Percentiles rank a stretch among this genome's conserved stretches.
These are phyloP conservation scores for Cucurbita pepo DNA, from an alignment of 306 rosid genomes.

Conservation along the genomic window DNA sequence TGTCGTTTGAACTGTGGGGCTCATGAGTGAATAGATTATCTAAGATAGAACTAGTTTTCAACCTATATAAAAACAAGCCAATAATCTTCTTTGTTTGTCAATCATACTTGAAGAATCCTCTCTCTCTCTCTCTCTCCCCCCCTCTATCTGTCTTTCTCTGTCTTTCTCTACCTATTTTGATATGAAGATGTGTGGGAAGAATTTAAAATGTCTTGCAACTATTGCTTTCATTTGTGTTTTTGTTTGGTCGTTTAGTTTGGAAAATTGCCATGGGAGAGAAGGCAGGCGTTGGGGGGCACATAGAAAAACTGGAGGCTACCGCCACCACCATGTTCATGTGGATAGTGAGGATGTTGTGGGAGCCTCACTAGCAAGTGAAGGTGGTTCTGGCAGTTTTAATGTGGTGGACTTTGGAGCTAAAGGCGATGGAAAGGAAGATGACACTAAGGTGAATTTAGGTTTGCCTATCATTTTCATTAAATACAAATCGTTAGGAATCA, in stretches of 20 bases:
- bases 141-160: background rate
- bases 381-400: constrained; percentile 29
- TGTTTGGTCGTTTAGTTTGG: constrained; percentile 59
- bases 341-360: constrained; percentile 17
- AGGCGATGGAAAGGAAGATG: constrained; percentile 72
- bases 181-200: constrained; percentile 39
- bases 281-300: constrained; percentile 81
- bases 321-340: constrained; percentile 8
- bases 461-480: background rate
- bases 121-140: background rate
- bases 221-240: constrained; percentile 37
- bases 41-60: background rate
- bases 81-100: background rate
- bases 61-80: constrained; percentile 28
- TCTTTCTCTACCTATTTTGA: background rate
- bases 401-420: constrained; percentile 86
- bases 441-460: constrained; percentile 49
- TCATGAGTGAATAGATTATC: constrained; percentile 36
- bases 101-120: background rate
- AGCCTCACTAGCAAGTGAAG: constrained; percentile 20
- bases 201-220: constrained; percentile 39
- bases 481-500: background rate
- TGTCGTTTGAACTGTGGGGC: constrained; percentile 14
- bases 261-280: constrained; percentile 70
- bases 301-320: constrained; percentile 18